These are phyloP conservation scores for Colletotrichum sp. DNA, from an alignment of 2,329 filamentous ascomycete genomes.

Conservation along the genomic window DNA sequence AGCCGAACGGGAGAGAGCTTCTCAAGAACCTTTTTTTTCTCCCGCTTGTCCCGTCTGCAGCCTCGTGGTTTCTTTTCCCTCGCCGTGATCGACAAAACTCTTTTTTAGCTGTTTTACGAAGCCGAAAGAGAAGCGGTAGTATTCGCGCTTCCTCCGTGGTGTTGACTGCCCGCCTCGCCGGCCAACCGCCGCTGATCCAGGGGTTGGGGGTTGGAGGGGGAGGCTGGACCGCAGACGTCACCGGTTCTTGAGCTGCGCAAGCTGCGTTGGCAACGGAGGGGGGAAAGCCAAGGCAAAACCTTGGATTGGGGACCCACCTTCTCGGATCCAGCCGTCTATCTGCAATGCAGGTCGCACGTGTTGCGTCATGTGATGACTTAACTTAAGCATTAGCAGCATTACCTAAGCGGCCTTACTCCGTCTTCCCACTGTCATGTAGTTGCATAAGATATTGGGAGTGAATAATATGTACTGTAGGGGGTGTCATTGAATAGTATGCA, in stretches of 20 bases:
- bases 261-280: not conserved
- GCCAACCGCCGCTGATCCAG: not conserved
- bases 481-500: no score
- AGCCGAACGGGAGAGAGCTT: not conserved
- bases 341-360: not conserved
- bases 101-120: not conserved
- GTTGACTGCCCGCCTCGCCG: not conserved
- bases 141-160: not conserved
- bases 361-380: not conserved
- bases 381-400: not conserved
- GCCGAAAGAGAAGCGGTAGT: not conserved
- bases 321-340: slow-evolving; percentile 3
- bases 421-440: no score
- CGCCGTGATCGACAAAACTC: not conserved
- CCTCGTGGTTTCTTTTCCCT: not conserved
- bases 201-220: not conserved
- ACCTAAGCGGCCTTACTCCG: not conserved
- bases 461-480: no score
- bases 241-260: not conserved
- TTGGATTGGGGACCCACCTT: not conserved
- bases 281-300: not conserved
- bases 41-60: not conserved
- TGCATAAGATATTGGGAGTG: no score
- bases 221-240: slow-evolving; percentile 6
- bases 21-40: not conserved